These are phyloP conservation scores for Pyrenula massariospora DNA, from an alignment of 495 filamentous ascomycete species.

Conservation along the genomic window DNA sequence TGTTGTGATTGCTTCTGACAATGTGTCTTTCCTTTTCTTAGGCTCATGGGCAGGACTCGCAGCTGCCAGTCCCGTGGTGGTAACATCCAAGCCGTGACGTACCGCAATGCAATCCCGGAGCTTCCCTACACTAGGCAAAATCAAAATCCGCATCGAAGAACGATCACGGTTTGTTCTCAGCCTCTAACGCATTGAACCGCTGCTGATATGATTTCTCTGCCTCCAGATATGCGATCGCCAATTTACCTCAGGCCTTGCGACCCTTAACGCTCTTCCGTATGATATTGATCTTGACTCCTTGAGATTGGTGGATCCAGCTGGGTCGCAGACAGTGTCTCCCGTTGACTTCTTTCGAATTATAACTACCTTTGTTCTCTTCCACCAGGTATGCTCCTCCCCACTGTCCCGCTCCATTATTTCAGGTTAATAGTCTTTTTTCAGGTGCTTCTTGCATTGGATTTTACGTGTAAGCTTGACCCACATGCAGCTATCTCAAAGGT, in stretches of 20 bases:
- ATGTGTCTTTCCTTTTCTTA: not conserved
- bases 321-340: not conserved
- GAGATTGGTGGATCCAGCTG: not conserved
- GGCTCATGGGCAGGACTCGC: not conserved
- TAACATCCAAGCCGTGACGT: too few species aligned
- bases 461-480: too few species aligned
- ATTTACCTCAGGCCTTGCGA: not conserved
- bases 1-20: not conserved
- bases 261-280: not conserved
- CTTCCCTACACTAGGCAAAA: too few species aligned
- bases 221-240: not conserved
- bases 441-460: too few species aligned
- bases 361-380: not conserved
- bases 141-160: too few species aligned
- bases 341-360: not conserved
- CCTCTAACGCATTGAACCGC: not conserved
- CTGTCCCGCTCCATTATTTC: not conserved
- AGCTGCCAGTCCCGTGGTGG: too few species aligned
- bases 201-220: not conserved
- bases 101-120: too few species aligned
- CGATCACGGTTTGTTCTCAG: not conserved
- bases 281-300: not conserved
- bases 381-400: not conserved
- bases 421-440: too few species aligned
- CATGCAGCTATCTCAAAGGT: too few species aligned